Evolutionary conservation across 139 green algal genomes (phyloP).

Genomic region (Pseudopediastrum boryanum): DNA sequence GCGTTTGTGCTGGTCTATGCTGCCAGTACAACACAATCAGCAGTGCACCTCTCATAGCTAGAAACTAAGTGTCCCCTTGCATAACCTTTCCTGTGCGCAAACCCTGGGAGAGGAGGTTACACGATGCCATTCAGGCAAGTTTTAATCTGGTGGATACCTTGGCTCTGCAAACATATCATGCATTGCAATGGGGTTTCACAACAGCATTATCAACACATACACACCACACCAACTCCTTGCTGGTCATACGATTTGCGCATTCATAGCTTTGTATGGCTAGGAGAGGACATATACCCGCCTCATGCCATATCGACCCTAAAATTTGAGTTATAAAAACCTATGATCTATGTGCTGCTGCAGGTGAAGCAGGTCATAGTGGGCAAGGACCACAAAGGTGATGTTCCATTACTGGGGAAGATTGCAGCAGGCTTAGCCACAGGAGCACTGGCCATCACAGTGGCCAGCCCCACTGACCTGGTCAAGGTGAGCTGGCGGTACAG

Average conservation of each 20-base stretch:
- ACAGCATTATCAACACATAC: neutral
- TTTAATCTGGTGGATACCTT: too few relatives aligned
- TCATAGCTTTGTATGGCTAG: neutral
- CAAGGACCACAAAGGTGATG: slow-evolving; percentile 79
- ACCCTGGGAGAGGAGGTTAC: too few relatives aligned
- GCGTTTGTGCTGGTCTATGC: too few relatives aligned
- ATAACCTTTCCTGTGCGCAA: too few relatives aligned
- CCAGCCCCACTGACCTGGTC: slow-evolving; percentile 95
- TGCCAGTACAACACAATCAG: too few relatives aligned
- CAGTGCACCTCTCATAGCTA: too few relatives aligned
- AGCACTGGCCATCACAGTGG: slow-evolving; percentile 87
- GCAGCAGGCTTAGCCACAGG: slow-evolving; percentile 91
- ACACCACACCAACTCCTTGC: too few relatives aligned
- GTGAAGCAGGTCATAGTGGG: slow-evolving; percentile 86
- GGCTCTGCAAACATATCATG: neutral
- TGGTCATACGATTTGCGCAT: too few relatives aligned
- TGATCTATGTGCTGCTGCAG: slow-evolving; percentile 30
- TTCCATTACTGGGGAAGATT: slow-evolving; percentile 90
- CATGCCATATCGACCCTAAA: neutral
- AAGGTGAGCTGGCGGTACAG: too few relatives aligned
- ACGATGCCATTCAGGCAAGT: too few relatives aligned
- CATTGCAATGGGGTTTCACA: neutral
- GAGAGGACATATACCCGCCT: neutral
- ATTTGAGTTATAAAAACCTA: neutral
- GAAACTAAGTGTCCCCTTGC: too few relatives aligned